These are phyloP conservation scores for Iberis pinnata DNA, from an alignment of 345 rosid species.

Conservation along the genomic window DNA sequence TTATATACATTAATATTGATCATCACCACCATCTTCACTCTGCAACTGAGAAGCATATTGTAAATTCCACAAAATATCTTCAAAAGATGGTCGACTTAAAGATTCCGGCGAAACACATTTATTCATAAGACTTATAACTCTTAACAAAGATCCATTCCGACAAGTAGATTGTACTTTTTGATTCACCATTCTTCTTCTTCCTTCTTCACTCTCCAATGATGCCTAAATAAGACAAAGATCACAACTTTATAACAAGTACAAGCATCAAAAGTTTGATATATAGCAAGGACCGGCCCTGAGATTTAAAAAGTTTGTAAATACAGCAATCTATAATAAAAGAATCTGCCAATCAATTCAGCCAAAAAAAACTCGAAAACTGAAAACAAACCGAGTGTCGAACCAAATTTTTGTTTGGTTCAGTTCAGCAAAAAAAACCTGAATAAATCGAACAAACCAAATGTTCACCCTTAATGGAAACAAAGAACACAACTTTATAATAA, in stretches of 20 bases:
- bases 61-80: constrained; percentile 88
- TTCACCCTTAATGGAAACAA: too few species aligned
- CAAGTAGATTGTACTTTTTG: constrained; percentile 67
- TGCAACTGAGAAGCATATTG: constrained; percentile 94
- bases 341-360: too few species aligned
- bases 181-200: constrained; percentile 71
- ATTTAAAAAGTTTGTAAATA: too few species aligned
- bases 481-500: too few species aligned
- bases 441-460: too few species aligned
- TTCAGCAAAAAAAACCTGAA: too few species aligned
- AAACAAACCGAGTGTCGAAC: too few species aligned
- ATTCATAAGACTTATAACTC: constrained; percentile 59
- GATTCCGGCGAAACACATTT: constrained; percentile 77
- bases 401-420: too few species aligned
- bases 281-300: too few species aligned
- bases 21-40: constrained; percentile 64
- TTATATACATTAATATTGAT: constrained; percentile 31
- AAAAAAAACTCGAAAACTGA: too few species aligned
- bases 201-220: constrained; percentile 87
- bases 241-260: background rate
- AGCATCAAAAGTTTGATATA: background rate
- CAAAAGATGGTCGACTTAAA: constrained; percentile 67
- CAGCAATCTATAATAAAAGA: too few species aligned
- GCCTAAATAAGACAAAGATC: constrained; percentile 31
- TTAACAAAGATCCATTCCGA: constrained; percentile 66